phyloP scores from a whole-genome alignment of 225 moss, liverwort and hornwort genomes.

The Pseudoscleropodium purum region DNA sequence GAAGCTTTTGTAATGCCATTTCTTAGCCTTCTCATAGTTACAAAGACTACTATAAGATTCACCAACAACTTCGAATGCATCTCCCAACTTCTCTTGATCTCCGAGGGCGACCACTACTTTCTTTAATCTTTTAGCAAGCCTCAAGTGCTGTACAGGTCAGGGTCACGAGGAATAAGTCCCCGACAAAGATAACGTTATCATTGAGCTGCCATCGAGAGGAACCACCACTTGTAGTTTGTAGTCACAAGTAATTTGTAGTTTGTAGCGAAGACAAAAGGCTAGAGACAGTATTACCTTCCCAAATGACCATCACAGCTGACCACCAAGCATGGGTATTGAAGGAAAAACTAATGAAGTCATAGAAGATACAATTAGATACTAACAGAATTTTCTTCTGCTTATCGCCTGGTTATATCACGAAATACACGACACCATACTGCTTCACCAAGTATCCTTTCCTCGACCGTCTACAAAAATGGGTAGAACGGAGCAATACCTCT shows the following conservation, averaged over 20 bases:
- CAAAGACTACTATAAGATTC: slow-evolving; percentile 71
- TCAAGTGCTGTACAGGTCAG: slow-evolving; percentile 60
- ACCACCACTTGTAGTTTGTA: background rate
- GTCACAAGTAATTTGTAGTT: background rate
- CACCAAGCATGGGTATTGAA: background rate
- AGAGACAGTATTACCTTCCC: background rate
- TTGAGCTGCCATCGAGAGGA: background rate
- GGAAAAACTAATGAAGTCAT: background rate
- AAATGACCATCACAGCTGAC: background rate
- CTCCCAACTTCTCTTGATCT: slow-evolving; percentile 81
- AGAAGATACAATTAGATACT: background rate
- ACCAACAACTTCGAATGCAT: slow-evolving; percentile 67
- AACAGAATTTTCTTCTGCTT: background rate
- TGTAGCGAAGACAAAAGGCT: background rate
- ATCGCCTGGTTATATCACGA: background rate
- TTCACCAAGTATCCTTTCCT: background rate
- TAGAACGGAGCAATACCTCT: slow-evolving; percentile 47
- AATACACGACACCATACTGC: background rate
- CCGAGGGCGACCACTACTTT: slow-evolving; percentile 44
- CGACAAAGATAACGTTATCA: background rate
- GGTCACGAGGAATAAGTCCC: background rate
- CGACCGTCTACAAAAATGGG: background rate
- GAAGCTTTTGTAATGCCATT: slow-evolving; percentile 67
- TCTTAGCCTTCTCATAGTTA: slow-evolving; percentile 63
- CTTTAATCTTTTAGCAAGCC: slow-evolving; percentile 69